phyloP scores from a whole-genome alignment of 2,329 filamentous ascomycete genomes.

The Metarhizium sp. region DNA sequence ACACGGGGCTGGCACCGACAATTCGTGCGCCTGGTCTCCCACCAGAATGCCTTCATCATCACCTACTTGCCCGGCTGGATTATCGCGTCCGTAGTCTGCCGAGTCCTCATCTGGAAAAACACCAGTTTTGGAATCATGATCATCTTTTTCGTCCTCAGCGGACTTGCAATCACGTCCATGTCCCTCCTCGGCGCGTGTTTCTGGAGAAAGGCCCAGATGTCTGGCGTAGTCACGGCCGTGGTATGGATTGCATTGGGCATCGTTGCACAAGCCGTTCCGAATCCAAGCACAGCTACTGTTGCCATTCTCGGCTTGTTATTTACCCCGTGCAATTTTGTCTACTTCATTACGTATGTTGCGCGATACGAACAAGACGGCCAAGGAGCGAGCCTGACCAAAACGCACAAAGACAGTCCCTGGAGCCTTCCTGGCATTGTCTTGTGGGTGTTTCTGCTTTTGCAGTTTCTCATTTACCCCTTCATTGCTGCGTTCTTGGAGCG shows the following conservation, averaged over 20 bases:
- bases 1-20: slow-evolving; percentile 38
- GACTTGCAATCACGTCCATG: slow-evolving; percentile 63
- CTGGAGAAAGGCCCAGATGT: slow-evolving; percentile 74
- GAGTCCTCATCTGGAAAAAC: slow-evolving; percentile 20
- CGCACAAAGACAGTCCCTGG: slow-evolving; percentile 60
- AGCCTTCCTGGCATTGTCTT: slow-evolving; percentile 60
- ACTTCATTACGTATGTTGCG: slow-evolving; percentile 66
- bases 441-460: slow-evolving; percentile 64
- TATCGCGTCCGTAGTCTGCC: slow-evolving; percentile 28
- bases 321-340: slow-evolving; percentile 79
- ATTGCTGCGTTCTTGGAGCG: slow-evolving; percentile 64
- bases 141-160: slow-evolving; percentile 62
- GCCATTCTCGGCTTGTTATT: slow-evolving; percentile 68
- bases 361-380: slow-evolving; percentile 61
- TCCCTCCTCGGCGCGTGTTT: slow-evolving; percentile 68
- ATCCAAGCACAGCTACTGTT: slow-evolving; percentile 53
- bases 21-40: slow-evolving; percentile 37
- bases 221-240: slow-evolving; percentile 66
- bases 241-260: slow-evolving; percentile 65
- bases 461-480: slow-evolving; percentile 60
- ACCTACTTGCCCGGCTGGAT: slow-evolving; percentile 43
- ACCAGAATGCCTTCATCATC: slow-evolving; percentile 58
- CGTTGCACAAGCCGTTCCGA: slow-evolving; percentile 65
- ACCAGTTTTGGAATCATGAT: slow-evolving; percentile 54
- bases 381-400: slow-evolving; percentile 47